phyloP scores from a whole-genome alignment of 2,329 filamentous ascomycete genomes.

The Cytospora schulzeri region DNA sequence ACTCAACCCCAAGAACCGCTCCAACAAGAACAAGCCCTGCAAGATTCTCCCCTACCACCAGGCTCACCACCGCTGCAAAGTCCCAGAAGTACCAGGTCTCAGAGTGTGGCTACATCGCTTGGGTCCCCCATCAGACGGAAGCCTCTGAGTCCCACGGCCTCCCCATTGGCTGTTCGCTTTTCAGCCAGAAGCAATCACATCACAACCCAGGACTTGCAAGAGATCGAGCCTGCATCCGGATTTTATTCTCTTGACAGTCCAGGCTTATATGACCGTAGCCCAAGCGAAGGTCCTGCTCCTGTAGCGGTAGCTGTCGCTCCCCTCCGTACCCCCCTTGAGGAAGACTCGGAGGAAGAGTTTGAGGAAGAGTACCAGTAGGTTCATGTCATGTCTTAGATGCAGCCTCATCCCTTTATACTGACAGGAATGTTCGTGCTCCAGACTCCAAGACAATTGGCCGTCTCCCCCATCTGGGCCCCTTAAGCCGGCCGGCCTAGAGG shows the following conservation, averaged over 20 bases:
- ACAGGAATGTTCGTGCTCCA: constrained; percentile 25
- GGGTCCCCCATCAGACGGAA: constrained; percentile 57
- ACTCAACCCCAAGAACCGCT: constrained; percentile 14
- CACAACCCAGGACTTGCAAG: constrained; percentile 45
- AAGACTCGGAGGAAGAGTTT: constrained; percentile 20
- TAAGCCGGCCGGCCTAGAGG: constrained; percentile 32
- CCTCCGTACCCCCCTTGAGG: constrained; percentile 20
- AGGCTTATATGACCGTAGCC: constrained; percentile 55
- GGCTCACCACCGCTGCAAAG: constrained; percentile 31
- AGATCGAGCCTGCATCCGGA: constrained; percentile 53
- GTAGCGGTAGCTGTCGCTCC: constrained; percentile 16
- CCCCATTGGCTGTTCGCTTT: constrained; percentile 52
- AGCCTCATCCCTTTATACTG: constrained; percentile 29
- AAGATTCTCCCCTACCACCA: constrained; percentile 17
- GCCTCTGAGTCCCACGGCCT: constrained; percentile 59
- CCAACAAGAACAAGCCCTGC: constrained; percentile 12
- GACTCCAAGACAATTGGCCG: constrained; percentile 28
- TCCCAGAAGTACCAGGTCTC: constrained; percentile 36
- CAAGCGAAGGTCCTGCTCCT: constrained; percentile 42
- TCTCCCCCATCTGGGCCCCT: constrained; percentile 27
- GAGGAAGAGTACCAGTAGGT: constrained; percentile 19
- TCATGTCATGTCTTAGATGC: constrained; percentile 4
- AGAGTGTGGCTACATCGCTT: constrained; percentile 36
- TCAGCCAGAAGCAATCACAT: constrained; percentile 45
- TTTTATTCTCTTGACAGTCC: constrained; percentile 61